phyloP scores from a whole-genome alignment of 768 basidiomycete species.

The Baorangia bicolor region DNA sequence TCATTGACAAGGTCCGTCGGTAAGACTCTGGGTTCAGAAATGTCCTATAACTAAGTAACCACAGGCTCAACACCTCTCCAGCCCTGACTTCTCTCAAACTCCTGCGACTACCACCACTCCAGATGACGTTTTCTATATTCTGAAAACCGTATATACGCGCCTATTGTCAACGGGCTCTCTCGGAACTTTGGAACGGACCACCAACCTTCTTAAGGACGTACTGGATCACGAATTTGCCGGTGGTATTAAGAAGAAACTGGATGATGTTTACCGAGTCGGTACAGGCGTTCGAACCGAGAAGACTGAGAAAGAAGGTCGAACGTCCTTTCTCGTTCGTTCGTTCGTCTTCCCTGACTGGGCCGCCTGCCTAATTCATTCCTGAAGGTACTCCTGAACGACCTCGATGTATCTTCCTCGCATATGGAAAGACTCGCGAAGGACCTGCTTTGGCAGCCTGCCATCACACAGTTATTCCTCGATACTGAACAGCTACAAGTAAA shows the following conservation, averaged over 20 bases:
- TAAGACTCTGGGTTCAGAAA: not conserved
- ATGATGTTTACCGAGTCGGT: slow-evolving; percentile 75
- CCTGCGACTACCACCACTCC: slow-evolving; percentile 74
- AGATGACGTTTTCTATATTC: slow-evolving; percentile 95
- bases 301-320: slow-evolving; percentile 75
- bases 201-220: slow-evolving; percentile 64
- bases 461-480: slow-evolving; percentile 68
- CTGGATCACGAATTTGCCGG: slow-evolving; percentile 83
- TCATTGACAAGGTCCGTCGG: slow-evolving; percentile 76
- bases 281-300: slow-evolving; percentile 63
- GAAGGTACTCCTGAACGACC: slow-evolving; percentile 87
- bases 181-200: slow-evolving; percentile 53
- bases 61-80: slow-evolving; percentile 87
- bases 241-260: slow-evolving; percentile 81
- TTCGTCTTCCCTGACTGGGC: not conserved
- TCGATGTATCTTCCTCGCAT: slow-evolving; percentile 90
- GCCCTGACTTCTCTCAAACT: slow-evolving; percentile 60
- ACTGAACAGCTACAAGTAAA: slow-evolving; percentile 53
- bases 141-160: slow-evolving; percentile 80
- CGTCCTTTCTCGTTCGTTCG: slow-evolving; percentile 75
- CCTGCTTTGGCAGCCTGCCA: slow-evolving; percentile 48
- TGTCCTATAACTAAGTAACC: not conserved
- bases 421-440: slow-evolving; percentile 80
- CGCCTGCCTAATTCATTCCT: not conserved
- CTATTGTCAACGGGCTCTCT: slow-evolving; percentile 76